phyloP scores from a whole-genome alignment of 2,329 filamentous ascomycete species.

The Xylaria sp. region DNA sequence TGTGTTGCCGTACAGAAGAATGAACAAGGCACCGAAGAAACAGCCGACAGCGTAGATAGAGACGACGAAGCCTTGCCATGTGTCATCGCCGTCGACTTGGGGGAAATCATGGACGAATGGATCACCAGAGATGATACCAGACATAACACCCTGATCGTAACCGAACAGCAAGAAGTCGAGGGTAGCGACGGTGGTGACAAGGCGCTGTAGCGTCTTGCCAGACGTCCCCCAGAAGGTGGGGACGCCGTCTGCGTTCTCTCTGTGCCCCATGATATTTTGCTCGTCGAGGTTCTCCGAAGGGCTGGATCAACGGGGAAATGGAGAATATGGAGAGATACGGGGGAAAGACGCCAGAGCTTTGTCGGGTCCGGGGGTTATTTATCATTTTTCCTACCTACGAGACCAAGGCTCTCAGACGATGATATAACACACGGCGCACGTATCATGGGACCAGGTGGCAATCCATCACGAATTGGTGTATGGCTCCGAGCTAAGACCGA shows the following conservation, averaged over 20 bases:
- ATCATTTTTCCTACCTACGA: neutral
- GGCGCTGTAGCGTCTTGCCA: slow-evolving; percentile 36
- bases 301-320: slow-evolving; percentile 4
- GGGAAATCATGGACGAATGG: slow-evolving; percentile 41
- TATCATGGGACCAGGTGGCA: slow-evolving; percentile 2
- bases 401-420: neutral
- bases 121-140: slow-evolving; percentile 40
- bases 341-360: slow-evolving; percentile 1
- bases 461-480: slow-evolving; percentile 16
- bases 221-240: slow-evolving; percentile 43
- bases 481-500: slow-evolving; percentile 22
- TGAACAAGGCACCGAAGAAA: slow-evolving; percentile 48
- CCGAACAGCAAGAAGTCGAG: slow-evolving; percentile 40
- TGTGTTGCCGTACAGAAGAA: slow-evolving; percentile 54
- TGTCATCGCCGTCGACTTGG: slow-evolving; percentile 40
- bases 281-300: slow-evolving; percentile 1
- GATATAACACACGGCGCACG: slow-evolving; percentile 10
- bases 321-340: neutral
- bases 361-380: slow-evolving; percentile 10
- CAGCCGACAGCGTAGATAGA: slow-evolving; percentile 52
- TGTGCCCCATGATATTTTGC: slow-evolving; percentile 33
- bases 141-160: slow-evolving; percentile 44
- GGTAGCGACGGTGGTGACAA: slow-evolving; percentile 40
- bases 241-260: slow-evolving; percentile 37
- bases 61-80: slow-evolving; percentile 46